Evolutionary conservation across 805 yeast species (phyloP).

Genomic region (Ogataea paradorogensis): DNA sequence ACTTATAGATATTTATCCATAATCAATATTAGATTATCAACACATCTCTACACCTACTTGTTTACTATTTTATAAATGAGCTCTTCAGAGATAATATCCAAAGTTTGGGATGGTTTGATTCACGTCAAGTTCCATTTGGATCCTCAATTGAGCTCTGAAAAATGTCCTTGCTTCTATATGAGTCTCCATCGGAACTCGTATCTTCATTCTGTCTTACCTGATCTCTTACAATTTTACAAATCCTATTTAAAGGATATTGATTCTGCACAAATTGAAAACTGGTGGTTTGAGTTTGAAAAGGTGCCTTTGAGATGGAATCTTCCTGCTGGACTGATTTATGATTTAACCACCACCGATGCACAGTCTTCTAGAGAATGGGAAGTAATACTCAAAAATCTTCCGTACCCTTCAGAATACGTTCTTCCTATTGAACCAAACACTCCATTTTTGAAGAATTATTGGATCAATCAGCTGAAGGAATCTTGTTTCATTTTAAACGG

Average conservation of each 20-base stretch:
- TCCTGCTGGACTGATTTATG: conserved; percentile 71
- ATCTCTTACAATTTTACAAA: conserved; percentile 39
- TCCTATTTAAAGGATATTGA: conserved; percentile 27
- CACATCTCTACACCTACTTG: not conserved
- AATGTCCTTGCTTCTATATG: conserved; percentile 22
- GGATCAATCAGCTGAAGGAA: conserved; percentile 83
- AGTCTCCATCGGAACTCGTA: conserved; percentile 47
- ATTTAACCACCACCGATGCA: conserved; percentile 28
- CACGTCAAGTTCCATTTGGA: conserved; percentile 38
- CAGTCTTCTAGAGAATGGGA: conserved; percentile 39
- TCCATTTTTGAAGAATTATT: conserved; percentile 43
- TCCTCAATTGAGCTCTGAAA: conserved; percentile 18
- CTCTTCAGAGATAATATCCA: conserved; percentile 31
- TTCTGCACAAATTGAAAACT: conserved; percentile 17
- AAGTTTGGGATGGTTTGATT: conserved; percentile 54
- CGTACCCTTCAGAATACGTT: conserved; percentile 44
- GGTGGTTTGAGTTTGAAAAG: conserved; percentile 69
- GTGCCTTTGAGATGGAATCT: conserved; percentile 73
- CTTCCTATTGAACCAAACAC: conserved; percentile 33
- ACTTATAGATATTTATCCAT: conserved; percentile 36
- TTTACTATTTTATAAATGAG: conserved; percentile 10
- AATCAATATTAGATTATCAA: not conserved
- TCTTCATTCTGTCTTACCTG: conserved; percentile 41
- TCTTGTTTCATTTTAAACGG: conserved; percentile 74
- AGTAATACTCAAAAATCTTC: conserved; percentile 39